Evolutionary conservation across 1,284 basidiomycete species (phyloP), one percentile per base, ranked within the genome.

Genomic region (Puccinia hordei): DNA sequence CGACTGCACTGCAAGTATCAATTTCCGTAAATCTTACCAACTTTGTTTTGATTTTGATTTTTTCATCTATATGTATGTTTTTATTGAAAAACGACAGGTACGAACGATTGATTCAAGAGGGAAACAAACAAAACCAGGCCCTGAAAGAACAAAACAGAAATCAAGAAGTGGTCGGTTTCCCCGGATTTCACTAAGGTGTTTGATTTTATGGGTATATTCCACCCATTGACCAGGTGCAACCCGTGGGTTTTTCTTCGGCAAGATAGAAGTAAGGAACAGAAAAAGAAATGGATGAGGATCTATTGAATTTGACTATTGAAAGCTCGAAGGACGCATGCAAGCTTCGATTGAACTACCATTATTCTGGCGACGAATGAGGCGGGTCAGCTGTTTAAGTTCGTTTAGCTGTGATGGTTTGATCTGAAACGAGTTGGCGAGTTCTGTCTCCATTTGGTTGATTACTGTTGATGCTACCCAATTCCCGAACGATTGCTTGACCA

Each of bases 361-460:
- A 61, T 61, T 73, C 30, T 41, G 51, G 22, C 38, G 53, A 27
- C 57, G 22, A 22, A 73, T 22, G n/a, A 59, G 24, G 41, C 55
- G 72, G 44, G 57, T 79, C n/a, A 79, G 35, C 3, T 49, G 30
- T 38, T 72, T 71, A 15, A 71, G 59, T 22, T 79, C 41, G 27
- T 35, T 61, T n/a, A 79, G 22, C 24, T 79, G 66, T 4, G 77
- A 79, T 24, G 51, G 46, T 63, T 72, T 68, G n/a, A 79, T 71
- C 15, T 68, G 65, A 30, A 79, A 51, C 15, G 57, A 71, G 24
- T 79, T 55, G 27, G 15, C 27, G 1, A 57, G 41, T 51, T 79
- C 77, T 57, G 51, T 59, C 30, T 72, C 77, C 27, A 79, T 61
- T 10, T 68, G 51, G 24, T 79, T 46, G 19, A 79, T 22, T 15